Evolutionary conservation across 2,329 filamentous ascomycete species (phyloP).

Genomic region (Lecanicillium sp.): DNA sequence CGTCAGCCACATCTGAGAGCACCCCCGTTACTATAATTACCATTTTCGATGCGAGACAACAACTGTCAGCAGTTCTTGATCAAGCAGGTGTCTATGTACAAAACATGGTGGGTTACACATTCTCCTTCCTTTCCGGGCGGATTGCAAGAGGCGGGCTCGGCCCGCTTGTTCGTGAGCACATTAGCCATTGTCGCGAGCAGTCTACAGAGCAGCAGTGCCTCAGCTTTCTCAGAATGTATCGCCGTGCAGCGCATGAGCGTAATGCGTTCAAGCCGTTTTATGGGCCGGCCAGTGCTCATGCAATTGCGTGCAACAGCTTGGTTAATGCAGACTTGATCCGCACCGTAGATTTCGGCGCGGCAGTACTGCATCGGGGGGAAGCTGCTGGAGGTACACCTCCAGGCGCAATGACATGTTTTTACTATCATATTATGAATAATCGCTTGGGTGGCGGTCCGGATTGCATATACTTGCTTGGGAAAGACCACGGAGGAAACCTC

Average conservation of each 20-base stretch:
- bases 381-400: not conserved
- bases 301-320: constrained; percentile 1
- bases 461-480: constrained; percentile 4
- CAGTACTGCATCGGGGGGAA: not conserved
- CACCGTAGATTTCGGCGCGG: not conserved
- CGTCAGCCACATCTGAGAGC: not conserved
- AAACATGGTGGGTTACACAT: constrained; percentile 1
- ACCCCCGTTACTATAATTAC: constrained; percentile 1
- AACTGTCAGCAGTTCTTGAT: not conserved
- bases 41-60: not conserved
- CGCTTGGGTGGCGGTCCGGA: not conserved
- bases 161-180: constrained; percentile 1
- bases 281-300: not conserved
- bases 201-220: not conserved
- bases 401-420: constrained; percentile 2
- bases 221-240: not conserved
- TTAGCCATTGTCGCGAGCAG: not conserved
- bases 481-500: constrained; percentile 1
- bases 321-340: not conserved
- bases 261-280: constrained; percentile 1
- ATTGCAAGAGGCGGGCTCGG: not conserved
- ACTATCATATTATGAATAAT: constrained; percentile 3
- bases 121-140: constrained; percentile 1
- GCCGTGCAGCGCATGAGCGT: not conserved
- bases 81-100: not conserved